Base-by-base conservation (phyloP, 1,139 yeast genomes). In the Meyerozyma sp. region DNA sequence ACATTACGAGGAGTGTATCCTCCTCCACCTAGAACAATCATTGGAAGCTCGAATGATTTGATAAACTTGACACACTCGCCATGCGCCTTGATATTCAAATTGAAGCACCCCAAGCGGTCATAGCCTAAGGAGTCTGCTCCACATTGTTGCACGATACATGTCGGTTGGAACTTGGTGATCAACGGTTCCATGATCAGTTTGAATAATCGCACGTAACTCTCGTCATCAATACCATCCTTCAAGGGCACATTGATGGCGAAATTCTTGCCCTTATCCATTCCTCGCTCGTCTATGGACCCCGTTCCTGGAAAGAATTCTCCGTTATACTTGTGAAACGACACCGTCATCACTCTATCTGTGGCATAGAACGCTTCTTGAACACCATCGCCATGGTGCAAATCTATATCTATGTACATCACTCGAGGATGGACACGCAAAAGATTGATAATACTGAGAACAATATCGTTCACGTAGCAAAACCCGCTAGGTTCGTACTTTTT, bases 251-350 rank as follows among this genome's bases (percentile, higher is more conserved):
- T 93, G 39, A 93, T 74, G 1, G 95, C 80, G 60, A 86, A 88
- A 59, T 91, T 82, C 57, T 85, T 82, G 42, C 98, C 98, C 48
- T 77, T 77, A 11, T 94, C 95, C 34, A 90, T 77, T 25, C 98
- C 98, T 27, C 75, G 75, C 60, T 93, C 98, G 57, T 88, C 83
- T 40, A 87, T 74, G 48, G 87, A 84, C 25, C 98, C 98, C 0
- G 98, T 93, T 10, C 96, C 98, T 1, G 98, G 98, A 73, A 93
- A 93, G 59, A 89, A 93, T 61, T 88, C 94, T 5, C 98, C 98
- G 58, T 87, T 85, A 61, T 88, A 93, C 63, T 93, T 93, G 68
- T 93, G 98, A 67, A 93, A 89, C 18, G 96, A 86, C 40, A 88
- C 83, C 0, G 98, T 91, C 94, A 90, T 88, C 25, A 93, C 98